phyloP scores from a whole-genome alignment of 2,329 filamentous ascomycete species.

The Sporothrix schenckii region DNA sequence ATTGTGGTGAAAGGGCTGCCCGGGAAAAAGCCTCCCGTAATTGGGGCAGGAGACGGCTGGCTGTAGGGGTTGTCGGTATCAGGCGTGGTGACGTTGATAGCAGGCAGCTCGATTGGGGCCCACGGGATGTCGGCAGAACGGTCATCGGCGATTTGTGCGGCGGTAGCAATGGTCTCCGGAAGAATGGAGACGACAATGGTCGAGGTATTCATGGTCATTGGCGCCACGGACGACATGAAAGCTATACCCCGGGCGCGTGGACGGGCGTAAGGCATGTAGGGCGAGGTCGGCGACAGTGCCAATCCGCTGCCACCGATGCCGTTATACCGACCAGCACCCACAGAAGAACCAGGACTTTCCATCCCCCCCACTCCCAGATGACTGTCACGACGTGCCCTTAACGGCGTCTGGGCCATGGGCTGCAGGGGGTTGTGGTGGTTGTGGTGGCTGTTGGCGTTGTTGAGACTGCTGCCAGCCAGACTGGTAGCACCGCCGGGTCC shows the following conservation, averaged over 20 bases:
- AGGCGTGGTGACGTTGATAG: too few relatives aligned
- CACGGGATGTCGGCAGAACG: constrained; percentile 27
- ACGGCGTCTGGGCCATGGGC: constrained; percentile 18
- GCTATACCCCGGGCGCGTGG: constrained; percentile 6
- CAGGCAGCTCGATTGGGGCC: constrained; percentile 25
- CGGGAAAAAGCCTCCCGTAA: constrained; percentile 1
- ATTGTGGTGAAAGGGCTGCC: constrained; percentile 19
- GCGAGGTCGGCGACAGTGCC: neutral
- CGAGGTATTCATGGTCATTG: constrained; percentile 3
- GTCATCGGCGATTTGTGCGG: constrained; percentile 22
- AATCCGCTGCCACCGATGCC: neutral
- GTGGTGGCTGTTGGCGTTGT: neutral
- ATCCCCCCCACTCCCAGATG: neutral
- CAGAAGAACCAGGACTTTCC: neutral
- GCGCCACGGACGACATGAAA: neutral
- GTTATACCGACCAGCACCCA: neutral
- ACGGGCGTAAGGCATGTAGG: constrained; percentile 20
- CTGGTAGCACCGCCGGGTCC: constrained; percentile 6
- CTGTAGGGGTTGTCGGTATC: constrained; percentile 26
- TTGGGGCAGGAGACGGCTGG: neutral
- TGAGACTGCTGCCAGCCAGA: neutral
- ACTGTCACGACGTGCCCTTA: constrained; percentile 2
- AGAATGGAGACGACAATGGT: constrained; percentile 22
- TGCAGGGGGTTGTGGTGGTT: constrained; percentile 2
- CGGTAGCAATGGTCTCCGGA: constrained; percentile 21